These are phyloP conservation scores for Conidiobolus incongruus DNA, from an alignment of 371 early-diverging fungal genomes.

Conservation along the genomic window DNA sequence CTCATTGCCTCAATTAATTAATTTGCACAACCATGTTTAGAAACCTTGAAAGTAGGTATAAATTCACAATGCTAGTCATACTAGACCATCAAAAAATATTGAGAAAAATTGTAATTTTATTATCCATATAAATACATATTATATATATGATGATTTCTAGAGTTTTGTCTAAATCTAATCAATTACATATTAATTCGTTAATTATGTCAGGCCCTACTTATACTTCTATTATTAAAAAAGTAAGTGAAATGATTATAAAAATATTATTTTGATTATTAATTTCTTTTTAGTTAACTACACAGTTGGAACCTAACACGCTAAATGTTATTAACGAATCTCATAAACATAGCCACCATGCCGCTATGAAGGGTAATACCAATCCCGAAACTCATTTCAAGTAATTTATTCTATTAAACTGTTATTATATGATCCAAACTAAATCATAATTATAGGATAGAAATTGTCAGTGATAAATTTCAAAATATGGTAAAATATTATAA, in stretches of 20 bases:
- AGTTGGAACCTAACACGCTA: conserved; percentile 24
- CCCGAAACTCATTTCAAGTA: conserved; percentile 56
- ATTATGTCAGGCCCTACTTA: not conserved
- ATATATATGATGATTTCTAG: too few species aligned
- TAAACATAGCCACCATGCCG: conserved; percentile 43
- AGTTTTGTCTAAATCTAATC: too few species aligned
- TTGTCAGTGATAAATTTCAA: conserved; percentile 35
- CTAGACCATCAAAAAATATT: too few species aligned
- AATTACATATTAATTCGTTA: too few species aligned
- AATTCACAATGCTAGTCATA: too few species aligned
- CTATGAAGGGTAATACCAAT: conserved; percentile 43
- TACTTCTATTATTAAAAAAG: not conserved
- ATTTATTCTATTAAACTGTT: not conserved
- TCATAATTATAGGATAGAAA: conserved; percentile 21
- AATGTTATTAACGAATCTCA: conserved; percentile 47
- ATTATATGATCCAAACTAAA: not conserved
- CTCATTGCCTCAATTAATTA: too few species aligned
- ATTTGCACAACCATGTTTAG: too few species aligned
- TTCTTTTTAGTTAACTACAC: conserved; percentile 18
- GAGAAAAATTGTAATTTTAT: too few species aligned
- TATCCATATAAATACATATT: too few species aligned
- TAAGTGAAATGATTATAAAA: too few species aligned
- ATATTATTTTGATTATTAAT: not conserved
- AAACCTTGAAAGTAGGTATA: too few species aligned
- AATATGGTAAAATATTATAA: conserved; percentile 22